These are phyloP conservation scores for Backusella psychrophila DNA, from an alignment of 192 early-diverging fungal genomes.

Conservation along the genomic window DNA sequence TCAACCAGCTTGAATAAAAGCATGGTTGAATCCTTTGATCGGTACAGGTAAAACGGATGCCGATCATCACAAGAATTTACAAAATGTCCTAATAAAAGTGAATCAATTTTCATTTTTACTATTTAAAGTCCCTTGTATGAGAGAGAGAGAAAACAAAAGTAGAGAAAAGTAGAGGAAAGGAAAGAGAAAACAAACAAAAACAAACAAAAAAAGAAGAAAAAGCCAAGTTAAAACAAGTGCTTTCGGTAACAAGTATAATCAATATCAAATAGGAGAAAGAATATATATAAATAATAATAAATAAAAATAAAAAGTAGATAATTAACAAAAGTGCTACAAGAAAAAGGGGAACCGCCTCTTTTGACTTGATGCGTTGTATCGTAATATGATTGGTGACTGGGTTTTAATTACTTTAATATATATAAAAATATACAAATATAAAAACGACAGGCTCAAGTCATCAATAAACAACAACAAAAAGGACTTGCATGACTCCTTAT, in stretches of 20 bases:
- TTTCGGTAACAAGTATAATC: background rate
- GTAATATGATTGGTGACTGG: background rate
- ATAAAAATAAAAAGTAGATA: background rate
- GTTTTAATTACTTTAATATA: background rate
- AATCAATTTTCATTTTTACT: conserved; percentile 5
- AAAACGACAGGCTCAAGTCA: background rate
- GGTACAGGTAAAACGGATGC: conserved; percentile 10
- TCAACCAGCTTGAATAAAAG: conserved; percentile 11
- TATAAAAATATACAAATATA: background rate
- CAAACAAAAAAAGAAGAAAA: background rate
- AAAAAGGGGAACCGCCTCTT: background rate
- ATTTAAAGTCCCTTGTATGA: background rate
- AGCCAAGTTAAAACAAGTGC: background rate
- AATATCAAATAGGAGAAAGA: background rate
- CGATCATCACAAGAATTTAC: background rate
- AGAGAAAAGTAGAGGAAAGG: background rate
- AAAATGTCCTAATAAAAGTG: conserved; percentile 15
- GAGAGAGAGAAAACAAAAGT: background rate
- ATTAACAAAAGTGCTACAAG: background rate
- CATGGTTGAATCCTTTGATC: background rate
- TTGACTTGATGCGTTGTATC: background rate
- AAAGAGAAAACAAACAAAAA: background rate
- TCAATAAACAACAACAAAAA: background rate
- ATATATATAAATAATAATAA: background rate
- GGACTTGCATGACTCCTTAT: background rate